phyloP scores from a whole-genome alignment of 208 protist genomes.

The Trypanosomatidae sp. region DNA sequence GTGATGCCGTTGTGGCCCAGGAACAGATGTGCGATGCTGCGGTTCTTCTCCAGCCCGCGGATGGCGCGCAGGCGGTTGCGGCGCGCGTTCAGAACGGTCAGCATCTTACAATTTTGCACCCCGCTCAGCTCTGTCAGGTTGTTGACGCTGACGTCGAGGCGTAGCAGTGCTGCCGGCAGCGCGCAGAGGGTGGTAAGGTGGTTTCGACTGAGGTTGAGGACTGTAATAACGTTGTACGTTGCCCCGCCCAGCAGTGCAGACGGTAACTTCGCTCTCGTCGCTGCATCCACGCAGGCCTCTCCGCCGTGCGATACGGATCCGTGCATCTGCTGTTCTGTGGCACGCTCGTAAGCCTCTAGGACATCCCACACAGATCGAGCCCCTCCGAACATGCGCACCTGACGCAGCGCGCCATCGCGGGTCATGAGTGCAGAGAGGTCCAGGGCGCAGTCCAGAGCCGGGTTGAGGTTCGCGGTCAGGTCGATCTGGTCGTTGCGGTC shows the following conservation, averaged over 20 bases:
- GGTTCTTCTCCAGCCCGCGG: conserved; percentile 49
- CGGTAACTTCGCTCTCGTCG: conserved; percentile 17
- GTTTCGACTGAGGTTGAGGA: conserved; percentile 73
- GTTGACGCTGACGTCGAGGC: conserved; percentile 83
- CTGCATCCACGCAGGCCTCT: conserved; percentile 10
- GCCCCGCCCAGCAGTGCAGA: conserved; percentile 23
- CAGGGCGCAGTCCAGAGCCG: conserved; percentile 62
- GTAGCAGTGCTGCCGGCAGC: conserved; percentile 70
- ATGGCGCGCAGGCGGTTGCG: conserved; percentile 56
- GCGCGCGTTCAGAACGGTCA: conserved; percentile 79
- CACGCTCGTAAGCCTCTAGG: conserved; percentile 40
- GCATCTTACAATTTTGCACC: conserved; percentile 65
- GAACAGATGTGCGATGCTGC: conserved; percentile 72
- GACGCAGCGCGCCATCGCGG: conserved; percentile 34
- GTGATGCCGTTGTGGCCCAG: conserved; percentile 76
- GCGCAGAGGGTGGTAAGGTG: conserved; percentile 40
- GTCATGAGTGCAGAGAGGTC: conserved; percentile 54
- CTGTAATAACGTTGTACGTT: conserved; percentile 58
- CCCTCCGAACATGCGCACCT: conserved; percentile 42
- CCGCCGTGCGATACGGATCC: not conserved
- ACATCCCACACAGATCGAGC: conserved; percentile 64
- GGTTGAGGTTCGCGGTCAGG: conserved; percentile 73
- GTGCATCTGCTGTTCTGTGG: conserved; percentile 35
- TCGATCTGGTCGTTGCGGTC: conserved; percentile 61
- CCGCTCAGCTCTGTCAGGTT: conserved; percentile 49